Percentiles rank a stretch among this genome's conserved stretches.
These are phyloP conservation scores for bread wheat (Triticum aestivum) DNA, from an alignment of 176 grass and related monocot genomes.

Conservation along the genomic window DNA sequence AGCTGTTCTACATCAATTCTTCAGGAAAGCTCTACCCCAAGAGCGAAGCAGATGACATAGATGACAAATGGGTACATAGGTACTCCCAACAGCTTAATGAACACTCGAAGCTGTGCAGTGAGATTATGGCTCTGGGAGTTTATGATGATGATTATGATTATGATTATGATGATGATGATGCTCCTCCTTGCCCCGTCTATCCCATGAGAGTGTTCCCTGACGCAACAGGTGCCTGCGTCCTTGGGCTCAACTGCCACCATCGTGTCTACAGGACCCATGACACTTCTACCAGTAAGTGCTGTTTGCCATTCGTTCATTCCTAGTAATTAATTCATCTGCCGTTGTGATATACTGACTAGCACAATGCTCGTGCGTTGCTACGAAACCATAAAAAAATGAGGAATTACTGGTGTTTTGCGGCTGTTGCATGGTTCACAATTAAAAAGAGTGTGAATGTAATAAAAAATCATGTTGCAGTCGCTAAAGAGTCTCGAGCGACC, in stretches of 20 bases:
- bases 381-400: no score
- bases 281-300: not conserved
- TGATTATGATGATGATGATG: not conserved
- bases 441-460: no score
- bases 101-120: not conserved
- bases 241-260: not conserved
- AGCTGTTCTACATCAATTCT: not conserved
- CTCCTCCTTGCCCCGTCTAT: not conserved
- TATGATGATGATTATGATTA: not conserved
- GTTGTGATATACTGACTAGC: not conserved
- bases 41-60: not conserved
- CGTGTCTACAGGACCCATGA: conserved; percentile 1
- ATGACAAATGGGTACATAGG: not conserved
- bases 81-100: no score
- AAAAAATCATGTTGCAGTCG: no score
- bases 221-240: not conserved
- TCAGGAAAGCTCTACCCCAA: not conserved
- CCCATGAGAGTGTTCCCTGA: not conserved
- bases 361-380: no score
- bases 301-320: not conserved
- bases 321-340: not conserved
- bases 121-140: not conserved
- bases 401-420: no score
- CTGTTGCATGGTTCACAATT: no score
- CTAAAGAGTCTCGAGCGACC: no score